Conservation (phyloP, 352 stramenopile species). For the Albugo candida region DNA sequence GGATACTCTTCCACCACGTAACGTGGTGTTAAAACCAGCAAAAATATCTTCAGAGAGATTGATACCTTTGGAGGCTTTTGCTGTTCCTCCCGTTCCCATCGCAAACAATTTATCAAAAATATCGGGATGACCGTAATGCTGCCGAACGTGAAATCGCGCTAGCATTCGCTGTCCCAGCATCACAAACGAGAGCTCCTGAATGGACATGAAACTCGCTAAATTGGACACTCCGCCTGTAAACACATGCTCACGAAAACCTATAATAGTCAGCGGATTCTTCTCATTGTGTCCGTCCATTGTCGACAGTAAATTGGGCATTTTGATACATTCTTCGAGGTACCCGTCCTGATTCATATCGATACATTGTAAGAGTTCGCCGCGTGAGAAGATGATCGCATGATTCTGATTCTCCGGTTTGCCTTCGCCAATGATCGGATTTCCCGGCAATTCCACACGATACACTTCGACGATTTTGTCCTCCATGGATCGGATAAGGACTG, state of each 20-base stretch:
- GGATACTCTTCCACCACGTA: slow-evolving; percentile 47
- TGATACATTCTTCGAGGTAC: slow-evolving; percentile 65
- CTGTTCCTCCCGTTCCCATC: slow-evolving; percentile 58
- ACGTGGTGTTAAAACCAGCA: slow-evolving; percentile 64
- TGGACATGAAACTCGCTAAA: slow-evolving; percentile 73
- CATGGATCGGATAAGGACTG: slow-evolving; percentile 49
- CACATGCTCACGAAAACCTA: slow-evolving; percentile 71
- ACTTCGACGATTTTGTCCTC: slow-evolving; percentile 63
- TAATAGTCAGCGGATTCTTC: slow-evolving; percentile 61
- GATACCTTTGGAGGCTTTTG: slow-evolving; percentile 66
- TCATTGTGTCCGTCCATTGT: slow-evolving; percentile 51
- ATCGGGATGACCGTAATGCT: slow-evolving; percentile 77
- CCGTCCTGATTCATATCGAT: slow-evolving; percentile 84
- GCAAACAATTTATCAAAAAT: slow-evolving; percentile 79
- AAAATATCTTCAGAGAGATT: slow-evolving; percentile 83
- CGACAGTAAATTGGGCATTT: slow-evolving; percentile 65
- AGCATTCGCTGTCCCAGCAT: slow-evolving; percentile 70
- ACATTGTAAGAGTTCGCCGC: slow-evolving; percentile 71
- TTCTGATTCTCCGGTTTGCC: slow-evolving; percentile 82
- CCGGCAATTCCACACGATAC: slow-evolving; percentile 64
- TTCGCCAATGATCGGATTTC: slow-evolving; percentile 72
- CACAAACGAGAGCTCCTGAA: slow-evolving; percentile 70
- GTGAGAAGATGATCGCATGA: slow-evolving; percentile 74
- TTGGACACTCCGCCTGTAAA: slow-evolving; percentile 72
- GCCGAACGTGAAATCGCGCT: slow-evolving; percentile 45